Percentiles rank a stretch among this genome's conserved stretches.
Conservation (phyloP, 768 basidiomycete species). For the Cystobasidium tubakii region DNA sequence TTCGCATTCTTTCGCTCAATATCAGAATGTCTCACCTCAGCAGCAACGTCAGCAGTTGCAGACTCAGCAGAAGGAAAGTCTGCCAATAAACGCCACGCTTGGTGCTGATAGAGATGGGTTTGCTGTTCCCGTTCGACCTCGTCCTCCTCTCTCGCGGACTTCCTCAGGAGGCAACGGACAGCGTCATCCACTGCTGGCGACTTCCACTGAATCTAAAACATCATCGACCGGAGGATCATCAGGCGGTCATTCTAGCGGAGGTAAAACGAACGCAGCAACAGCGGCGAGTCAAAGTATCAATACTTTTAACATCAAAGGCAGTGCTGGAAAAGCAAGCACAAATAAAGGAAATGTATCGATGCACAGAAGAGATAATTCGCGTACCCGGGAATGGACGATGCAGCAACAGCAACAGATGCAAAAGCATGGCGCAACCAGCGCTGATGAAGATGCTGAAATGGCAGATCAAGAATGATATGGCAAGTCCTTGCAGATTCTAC, state of each 20-base stretch:
- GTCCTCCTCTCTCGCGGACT: background rate
- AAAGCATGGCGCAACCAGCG: background rate
- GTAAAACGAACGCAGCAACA: background rate
- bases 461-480: background rate
- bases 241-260: background rate
- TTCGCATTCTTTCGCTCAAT: background rate
- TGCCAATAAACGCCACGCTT: background rate
- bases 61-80: background rate
- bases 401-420: constrained; percentile 11
- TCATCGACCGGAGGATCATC: background rate
- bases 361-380: constrained; percentile 18
- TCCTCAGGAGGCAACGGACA: constrained; percentile 5
- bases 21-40: background rate
- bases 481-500: too few species aligned
- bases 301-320: background rate
- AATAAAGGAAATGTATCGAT: background rate
- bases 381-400: constrained; percentile 18
- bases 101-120: background rate
- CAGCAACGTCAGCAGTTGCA: background rate
- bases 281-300: background rate
- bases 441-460: constrained; percentile 14
- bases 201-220: background rate
- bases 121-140: background rate
- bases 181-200: background rate
- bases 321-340: background rate